Conservation (phyloP, 495 filamentous ascomycete genomes). For the Sordaria brevicollis region DNA sequence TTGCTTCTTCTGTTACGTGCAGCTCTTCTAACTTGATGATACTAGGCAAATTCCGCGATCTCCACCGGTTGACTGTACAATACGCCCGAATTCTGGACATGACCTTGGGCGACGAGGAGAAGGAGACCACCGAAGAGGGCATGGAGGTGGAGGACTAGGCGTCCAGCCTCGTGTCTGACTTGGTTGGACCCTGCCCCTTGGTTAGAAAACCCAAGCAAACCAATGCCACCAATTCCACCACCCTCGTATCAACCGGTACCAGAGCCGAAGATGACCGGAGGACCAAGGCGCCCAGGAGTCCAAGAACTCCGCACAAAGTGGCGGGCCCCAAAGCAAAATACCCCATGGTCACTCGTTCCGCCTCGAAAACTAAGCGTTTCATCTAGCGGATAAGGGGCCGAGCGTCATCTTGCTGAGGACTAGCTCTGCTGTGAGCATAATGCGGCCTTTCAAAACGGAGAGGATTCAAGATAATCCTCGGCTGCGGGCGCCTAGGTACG, state of each 20-base stretch:
- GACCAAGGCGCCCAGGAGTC: not conserved
- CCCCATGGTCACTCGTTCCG: not conserved
- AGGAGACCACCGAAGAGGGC: constrained; percentile 2
- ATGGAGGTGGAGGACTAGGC: constrained; percentile 17
- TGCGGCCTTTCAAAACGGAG: not conserved
- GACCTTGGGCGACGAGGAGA: constrained; percentile 43
- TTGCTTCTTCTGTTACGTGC: not conserved
- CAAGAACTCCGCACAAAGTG: not conserved
- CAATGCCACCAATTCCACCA: not conserved
- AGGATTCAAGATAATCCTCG: not conserved
- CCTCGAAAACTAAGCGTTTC: not conserved
- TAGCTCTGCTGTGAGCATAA: not conserved
- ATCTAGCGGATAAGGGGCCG: not conserved
- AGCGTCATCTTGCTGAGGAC: not conserved
- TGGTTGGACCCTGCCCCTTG: not conserved
- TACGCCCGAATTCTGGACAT: constrained; percentile 68
- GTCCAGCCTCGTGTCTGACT: not conserved
- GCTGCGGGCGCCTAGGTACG: not conserved
- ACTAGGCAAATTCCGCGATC: constrained; percentile 85
- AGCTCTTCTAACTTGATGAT: constrained; percentile 20
- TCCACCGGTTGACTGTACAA: constrained; percentile 84
- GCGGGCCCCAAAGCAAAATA: not conserved
- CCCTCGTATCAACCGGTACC: not conserved
- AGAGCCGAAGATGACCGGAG: not conserved
- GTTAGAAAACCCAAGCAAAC: not conserved